Conservation (phyloP, 768 basidiomycete species). For the Mycena capillaripes region DNA sequence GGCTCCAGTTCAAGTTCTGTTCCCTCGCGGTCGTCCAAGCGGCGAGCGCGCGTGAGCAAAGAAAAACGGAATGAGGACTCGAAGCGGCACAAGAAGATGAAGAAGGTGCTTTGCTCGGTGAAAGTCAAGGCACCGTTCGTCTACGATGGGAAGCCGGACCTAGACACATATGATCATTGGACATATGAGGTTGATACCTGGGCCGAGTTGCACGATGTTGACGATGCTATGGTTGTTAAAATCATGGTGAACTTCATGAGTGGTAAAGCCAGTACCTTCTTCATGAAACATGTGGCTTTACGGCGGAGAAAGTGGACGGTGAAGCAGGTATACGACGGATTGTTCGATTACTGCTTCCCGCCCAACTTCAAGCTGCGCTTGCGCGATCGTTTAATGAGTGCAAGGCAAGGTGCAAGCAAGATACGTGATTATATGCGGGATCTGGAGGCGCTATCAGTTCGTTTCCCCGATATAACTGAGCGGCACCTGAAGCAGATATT, state of each 20-base stretch:
- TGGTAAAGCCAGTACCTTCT: slow-evolving; percentile 40
- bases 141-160: slow-evolving; percentile 33
- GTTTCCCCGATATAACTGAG: slow-evolving; percentile 37
- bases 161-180: slow-evolving; percentile 36
- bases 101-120: slow-evolving; percentile 22
- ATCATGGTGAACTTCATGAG: slow-evolving; percentile 37
- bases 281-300: slow-evolving; percentile 35
- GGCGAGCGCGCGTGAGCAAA: neutral
- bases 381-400: slow-evolving; percentile 20
- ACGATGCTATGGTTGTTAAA: slow-evolving; percentile 15
- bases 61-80: neutral
- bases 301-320: slow-evolving; percentile 26
- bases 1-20: neutral
- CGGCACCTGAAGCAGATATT: slow-evolving; percentile 38
- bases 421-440: slow-evolving; percentile 42
- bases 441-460: slow-evolving; percentile 35
- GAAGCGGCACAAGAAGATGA: slow-evolving; percentile 1
- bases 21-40: neutral
- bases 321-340: slow-evolving; percentile 1
- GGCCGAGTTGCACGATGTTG: slow-evolving; percentile 26
- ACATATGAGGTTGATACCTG: slow-evolving; percentile 34
- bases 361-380: slow-evolving; percentile 33
- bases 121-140: slow-evolving; percentile 32
- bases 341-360: slow-evolving; percentile 25
- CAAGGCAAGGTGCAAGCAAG: slow-evolving; percentile 28